phyloP scores from a whole-genome alignment of 2,329 filamentous ascomycete genomes.

The Stagonosporopsis tanaceti region DNA sequence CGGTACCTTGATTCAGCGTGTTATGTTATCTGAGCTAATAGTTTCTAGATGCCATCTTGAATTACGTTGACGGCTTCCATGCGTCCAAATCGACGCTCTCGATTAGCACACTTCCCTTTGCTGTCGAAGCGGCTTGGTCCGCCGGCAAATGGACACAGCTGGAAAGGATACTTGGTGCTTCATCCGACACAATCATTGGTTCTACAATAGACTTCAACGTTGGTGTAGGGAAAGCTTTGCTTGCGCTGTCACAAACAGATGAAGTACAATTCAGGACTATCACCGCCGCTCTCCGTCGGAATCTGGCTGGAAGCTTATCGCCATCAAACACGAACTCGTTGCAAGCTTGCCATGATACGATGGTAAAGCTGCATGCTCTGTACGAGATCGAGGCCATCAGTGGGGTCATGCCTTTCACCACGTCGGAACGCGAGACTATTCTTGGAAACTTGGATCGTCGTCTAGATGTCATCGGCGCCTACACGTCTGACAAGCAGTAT shows the following conservation, averaged over 20 bases:
- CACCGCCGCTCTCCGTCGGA: conserved; percentile 72
- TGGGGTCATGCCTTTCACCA: conserved; percentile 47
- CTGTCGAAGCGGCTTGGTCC: conserved; percentile 90
- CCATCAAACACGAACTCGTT: conserved; percentile 80
- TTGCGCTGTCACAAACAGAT: conserved; percentile 65
- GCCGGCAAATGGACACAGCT: conserved; percentile 82
- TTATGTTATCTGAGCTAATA: conserved; percentile 27
- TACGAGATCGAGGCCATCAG: conserved; percentile 85
- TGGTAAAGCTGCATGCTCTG: conserved; percentile 86
- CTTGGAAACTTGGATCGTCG: conserved; percentile 72
- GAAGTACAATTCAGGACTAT: conserved; percentile 62
- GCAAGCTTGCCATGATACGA: conserved; percentile 81
- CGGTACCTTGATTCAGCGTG: conserved; percentile 61
- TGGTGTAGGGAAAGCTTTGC: conserved; percentile 73
- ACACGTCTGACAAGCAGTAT: conserved; percentile 92
- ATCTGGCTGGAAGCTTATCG: conserved; percentile 77
- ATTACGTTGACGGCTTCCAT: conserved; percentile 82
- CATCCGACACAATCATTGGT: conserved; percentile 51
- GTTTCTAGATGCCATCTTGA: conserved; percentile 76
- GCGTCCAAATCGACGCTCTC: conserved; percentile 36
- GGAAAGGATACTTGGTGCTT: conserved; percentile 64
- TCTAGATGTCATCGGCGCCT: conserved; percentile 89
- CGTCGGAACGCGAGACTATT: conserved; percentile 44
- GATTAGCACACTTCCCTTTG: conserved; percentile 74
- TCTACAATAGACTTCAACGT: conserved; percentile 78